These are phyloP conservation scores for Neonectria neomacrospora DNA, from an alignment of 2,329 filamentous ascomycete genomes.

Conservation along the genomic window DNA sequence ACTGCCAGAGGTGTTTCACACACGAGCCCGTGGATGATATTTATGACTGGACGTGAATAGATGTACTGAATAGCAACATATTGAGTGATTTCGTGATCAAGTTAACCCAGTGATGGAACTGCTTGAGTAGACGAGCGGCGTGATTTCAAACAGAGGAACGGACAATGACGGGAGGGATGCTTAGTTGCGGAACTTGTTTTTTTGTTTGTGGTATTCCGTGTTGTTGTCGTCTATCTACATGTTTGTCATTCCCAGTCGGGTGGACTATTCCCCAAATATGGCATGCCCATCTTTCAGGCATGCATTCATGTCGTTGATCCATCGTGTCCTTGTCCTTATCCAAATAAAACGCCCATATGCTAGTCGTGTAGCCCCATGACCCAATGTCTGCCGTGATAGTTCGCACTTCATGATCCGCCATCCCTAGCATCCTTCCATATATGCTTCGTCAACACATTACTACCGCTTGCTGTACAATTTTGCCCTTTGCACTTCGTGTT, in stretches of 20 bases:
- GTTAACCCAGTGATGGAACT: not conserved
- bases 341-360: conserved; percentile 6
- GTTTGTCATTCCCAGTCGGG: not conserved
- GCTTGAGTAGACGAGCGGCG: not conserved
- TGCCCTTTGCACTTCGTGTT: conserved; percentile 6
- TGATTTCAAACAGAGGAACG: not conserved
- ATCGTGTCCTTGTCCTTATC: conserved; percentile 6
- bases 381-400: not conserved
- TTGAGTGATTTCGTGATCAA: too few species aligned
- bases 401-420: not conserved
- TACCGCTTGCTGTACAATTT: conserved; percentile 4
- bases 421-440: not conserved
- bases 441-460: conserved; percentile 17
- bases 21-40: not conserved
- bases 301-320: conserved; percentile 14
- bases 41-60: not conserved
- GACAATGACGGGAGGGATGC: not conserved
- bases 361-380: not conserved
- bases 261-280: conserved; percentile 5
- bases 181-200: not conserved
- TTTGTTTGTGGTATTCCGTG: not conserved
- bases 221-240: conserved; percentile 3
- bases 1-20: not conserved
- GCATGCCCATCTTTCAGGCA: conserved; percentile 9
- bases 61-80: not conserved